phyloP scores from a whole-genome alignment of 2,329 filamentous ascomycete species.

The Penicillium occitanis region DNA sequence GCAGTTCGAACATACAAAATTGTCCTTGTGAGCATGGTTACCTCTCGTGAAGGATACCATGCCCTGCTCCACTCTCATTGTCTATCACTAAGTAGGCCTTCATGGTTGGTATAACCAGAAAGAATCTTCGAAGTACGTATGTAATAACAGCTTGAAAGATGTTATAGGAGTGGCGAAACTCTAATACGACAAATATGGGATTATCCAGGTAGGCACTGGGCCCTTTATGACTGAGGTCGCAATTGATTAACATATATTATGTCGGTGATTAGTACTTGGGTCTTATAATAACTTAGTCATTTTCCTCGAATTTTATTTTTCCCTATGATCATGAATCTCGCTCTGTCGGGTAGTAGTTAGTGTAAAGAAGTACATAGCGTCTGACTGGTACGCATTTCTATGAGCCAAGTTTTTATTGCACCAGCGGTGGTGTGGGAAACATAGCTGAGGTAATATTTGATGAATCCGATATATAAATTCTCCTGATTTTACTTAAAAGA shows the following conservation, averaged over 20 bases:
- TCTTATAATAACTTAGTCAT: neutral
- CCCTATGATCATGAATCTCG: neutral
- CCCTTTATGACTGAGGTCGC: neutral
- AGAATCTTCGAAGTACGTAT: neutral
- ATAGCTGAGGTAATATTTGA: neutral
- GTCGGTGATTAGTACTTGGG: no score
- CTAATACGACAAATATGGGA: neutral
- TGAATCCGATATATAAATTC: neutral
- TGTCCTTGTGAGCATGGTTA: neutral
- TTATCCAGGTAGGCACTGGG: neutral
- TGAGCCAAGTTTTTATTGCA: neutral
- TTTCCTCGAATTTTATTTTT: neutral
- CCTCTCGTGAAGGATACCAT: neutral
- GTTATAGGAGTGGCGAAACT: neutral
- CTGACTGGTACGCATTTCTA: neutral
- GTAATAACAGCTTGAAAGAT: neutral
- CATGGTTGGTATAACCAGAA: neutral
- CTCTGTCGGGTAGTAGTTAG: neutral
- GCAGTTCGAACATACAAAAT: neutral
- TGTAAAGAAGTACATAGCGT: neutral
- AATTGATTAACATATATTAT: neutral
- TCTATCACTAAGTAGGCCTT: neutral
- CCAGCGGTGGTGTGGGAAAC: neutral
- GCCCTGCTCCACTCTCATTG: neutral
- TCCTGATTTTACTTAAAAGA: neutral